Conservation (phyloP, 2,329 filamentous ascomycete genomes). For the Drechmeria coniospora region DNA sequence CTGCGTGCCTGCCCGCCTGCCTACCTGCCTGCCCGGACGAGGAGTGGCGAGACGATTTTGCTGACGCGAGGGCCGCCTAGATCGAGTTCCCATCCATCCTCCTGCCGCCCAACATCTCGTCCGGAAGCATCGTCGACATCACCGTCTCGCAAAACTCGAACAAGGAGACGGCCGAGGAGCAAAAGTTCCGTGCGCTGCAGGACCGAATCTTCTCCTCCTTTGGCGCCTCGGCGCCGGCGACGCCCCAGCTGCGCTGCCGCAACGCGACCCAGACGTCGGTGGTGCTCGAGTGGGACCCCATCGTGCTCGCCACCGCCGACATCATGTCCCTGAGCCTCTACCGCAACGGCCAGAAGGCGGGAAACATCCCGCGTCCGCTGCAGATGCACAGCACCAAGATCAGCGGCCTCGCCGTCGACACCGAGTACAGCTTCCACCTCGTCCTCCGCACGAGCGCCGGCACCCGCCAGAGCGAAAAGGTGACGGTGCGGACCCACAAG, state of each 20-base stretch:
- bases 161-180: conserved; percentile 61
- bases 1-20: too few relatives aligned
- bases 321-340: conserved; percentile 81
- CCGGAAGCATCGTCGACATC: conserved; percentile 95
- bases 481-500: conserved; percentile 85
- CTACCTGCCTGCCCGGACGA: conserved; percentile 2
- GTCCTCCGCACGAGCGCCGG: conserved; percentile 83
- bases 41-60: too few relatives aligned
- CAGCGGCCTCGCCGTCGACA: conserved; percentile 87
- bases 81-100: conserved; percentile 98
- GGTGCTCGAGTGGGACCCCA: conserved; percentile 94
- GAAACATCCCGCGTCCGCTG: conserved; percentile 75
- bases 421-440: conserved; percentile 88
- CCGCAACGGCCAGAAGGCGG: conserved; percentile 92
- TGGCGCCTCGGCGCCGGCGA: conserved; percentile 59
- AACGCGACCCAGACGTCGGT: conserved; percentile 98
- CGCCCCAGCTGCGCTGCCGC: conserved; percentile 73
- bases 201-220: conserved; percentile 76
- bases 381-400: conserved; percentile 95
- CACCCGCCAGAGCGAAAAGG: conserved; percentile 67
- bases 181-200: conserved; percentile 73
- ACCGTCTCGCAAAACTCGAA: conserved; percentile 74
- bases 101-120: conserved; percentile 85
- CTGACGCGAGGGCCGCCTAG: too few relatives aligned
- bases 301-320: conserved; percentile 82